These are phyloP conservation scores for Tilletia indica DNA, from an alignment of 1,284 basidiomycete species.

Conservation along the genomic window DNA sequence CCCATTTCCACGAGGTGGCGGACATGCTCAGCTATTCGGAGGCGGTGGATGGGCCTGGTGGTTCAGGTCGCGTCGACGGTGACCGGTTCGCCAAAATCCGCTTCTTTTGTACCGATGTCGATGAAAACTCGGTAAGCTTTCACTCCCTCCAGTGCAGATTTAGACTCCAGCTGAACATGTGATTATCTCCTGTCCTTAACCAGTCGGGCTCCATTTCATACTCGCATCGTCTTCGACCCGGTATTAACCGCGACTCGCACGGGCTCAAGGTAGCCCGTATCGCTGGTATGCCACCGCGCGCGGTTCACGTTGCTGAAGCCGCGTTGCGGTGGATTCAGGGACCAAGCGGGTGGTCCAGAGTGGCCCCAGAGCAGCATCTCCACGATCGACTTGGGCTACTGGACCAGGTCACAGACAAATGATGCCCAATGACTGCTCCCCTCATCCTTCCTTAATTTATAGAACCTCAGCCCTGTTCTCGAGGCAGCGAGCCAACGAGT, in stretches of 20 bases:
- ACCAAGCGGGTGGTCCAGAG: neutral
- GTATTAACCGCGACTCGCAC: constrained; percentile 87
- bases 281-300: constrained; percentile 75
- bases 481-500: too few relatives aligned
- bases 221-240: constrained; percentile 74
- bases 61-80: neutral
- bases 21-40: constrained; percentile 63
- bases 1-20: constrained; percentile 91
- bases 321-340: constrained; percentile 40
- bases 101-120: constrained; percentile 86
- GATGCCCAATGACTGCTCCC: too few relatives aligned
- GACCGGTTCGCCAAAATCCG: constrained; percentile 59
- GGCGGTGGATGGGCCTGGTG: constrained; percentile 11
- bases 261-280: constrained; percentile 86
- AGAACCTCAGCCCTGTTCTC: too few relatives aligned
- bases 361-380: neutral
- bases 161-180: neutral
- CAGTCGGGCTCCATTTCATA: constrained; percentile 67
- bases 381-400: neutral
- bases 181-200: neutral
- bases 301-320: constrained; percentile 64
- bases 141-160: neutral
- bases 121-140: constrained; percentile 67
- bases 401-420: neutral
- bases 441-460: too few relatives aligned